Evolutionary conservation across 192 early-diverging fungal species (phyloP).

Genomic region (Mortierella antarctica): DNA sequence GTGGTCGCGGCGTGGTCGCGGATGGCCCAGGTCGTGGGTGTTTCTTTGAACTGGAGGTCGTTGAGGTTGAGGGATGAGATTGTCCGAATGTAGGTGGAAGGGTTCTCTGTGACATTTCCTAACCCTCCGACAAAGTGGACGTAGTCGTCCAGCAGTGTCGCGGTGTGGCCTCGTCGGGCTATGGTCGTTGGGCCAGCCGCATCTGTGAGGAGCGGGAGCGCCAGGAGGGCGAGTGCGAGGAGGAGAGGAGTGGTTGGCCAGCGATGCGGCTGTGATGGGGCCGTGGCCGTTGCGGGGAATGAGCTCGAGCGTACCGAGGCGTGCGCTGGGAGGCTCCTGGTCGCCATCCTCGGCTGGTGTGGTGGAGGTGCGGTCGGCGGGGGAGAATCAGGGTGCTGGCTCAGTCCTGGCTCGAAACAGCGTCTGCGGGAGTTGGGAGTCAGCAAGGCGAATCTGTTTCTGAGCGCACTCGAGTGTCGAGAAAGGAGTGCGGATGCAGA

Average conservation of each 20-base stretch:
- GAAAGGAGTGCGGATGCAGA: neutral
- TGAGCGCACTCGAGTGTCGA: neutral
- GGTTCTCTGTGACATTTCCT: constrained; percentile 1
- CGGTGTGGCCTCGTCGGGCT: constrained; percentile 19
- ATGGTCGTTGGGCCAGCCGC: neutral
- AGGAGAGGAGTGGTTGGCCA: neutral
- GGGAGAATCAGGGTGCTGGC: neutral
- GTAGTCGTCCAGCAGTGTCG: constrained; percentile 24
- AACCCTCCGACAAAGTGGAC: constrained; percentile 41
- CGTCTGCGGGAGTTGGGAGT: neutral
- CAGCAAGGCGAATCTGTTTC: neutral
- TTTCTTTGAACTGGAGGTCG: constrained; percentile 12
- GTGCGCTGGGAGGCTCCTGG: neutral
- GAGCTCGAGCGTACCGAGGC: neutral
- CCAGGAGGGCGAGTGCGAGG: neutral
- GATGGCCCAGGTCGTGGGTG: neutral
- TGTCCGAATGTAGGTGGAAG: neutral
- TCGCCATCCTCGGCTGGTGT: neutral
- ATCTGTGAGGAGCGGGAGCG: neutral
- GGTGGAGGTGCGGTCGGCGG: neutral
- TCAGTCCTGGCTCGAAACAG: neutral
- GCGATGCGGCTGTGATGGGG: neutral
- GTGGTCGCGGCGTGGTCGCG: constrained; percentile 24
- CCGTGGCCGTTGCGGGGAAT: neutral
- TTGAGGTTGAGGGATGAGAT: constrained; percentile 24